These are phyloP conservation scores for Bocquillonia castaneifolia DNA, from an alignment of 441 rosid species.

Conservation along the genomic window DNA sequence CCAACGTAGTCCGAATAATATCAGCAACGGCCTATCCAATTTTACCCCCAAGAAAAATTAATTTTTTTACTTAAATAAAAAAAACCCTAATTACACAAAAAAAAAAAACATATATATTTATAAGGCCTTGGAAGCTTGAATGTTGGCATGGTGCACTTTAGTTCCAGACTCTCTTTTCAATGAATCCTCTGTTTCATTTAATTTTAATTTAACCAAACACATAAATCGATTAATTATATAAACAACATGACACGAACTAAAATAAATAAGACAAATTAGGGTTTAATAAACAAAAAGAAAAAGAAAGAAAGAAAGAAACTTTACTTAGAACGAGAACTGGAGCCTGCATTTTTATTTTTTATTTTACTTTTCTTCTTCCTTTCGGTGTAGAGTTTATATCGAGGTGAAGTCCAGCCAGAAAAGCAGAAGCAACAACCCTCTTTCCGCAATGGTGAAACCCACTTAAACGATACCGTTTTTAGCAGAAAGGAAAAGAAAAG, in stretches of 20 bases:
- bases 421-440: too few species aligned
- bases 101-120: neutral
- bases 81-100: neutral
- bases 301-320: slow-evolving; percentile 5
- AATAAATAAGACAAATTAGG: neutral
- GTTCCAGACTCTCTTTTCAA: slow-evolving; percentile 69
- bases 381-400: too few species aligned
- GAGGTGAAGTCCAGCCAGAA: too few species aligned
- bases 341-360: slow-evolving; percentile 39
- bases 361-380: neutral
- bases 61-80: too few species aligned
- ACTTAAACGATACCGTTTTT: too few species aligned
- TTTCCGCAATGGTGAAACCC: too few species aligned
- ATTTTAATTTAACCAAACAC: too few species aligned
- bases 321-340: slow-evolving; percentile 67
- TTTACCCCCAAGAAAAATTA: neutral
- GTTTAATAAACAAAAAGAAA: neutral
- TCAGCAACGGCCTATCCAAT: slow-evolving; percentile 73
- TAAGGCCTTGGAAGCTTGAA: slow-evolving; percentile 68
- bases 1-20: slow-evolving; percentile 83
- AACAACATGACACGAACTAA: too few species aligned
- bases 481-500: too few species aligned
- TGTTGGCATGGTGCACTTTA: slow-evolving; percentile 67
- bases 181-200: slow-evolving; percentile 63
- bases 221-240: neutral